A percentile compares a stretch with the other conserved stretches of the same genome.
phyloP scores from a whole-genome alignment of 148 eudicot genomes.

The Agrostemma githago region DNA sequence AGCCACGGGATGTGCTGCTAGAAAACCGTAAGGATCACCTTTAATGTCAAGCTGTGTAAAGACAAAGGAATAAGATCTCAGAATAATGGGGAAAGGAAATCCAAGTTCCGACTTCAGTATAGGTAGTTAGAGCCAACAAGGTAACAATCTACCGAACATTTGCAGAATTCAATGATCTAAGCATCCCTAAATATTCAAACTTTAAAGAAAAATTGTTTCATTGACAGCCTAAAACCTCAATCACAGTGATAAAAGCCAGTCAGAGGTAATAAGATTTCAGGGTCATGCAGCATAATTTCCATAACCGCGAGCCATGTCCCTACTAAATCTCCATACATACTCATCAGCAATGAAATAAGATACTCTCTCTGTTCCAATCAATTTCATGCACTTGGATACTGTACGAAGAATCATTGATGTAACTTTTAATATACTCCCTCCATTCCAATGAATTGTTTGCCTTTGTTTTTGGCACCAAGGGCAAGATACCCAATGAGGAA shows the following conservation, averaged over 20 bases:
- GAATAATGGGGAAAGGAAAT: background rate
- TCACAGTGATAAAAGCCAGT: background rate
- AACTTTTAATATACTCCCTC: too few species aligned
- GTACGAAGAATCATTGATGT: too few species aligned
- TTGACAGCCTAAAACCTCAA: background rate
- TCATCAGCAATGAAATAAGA: too few species aligned
- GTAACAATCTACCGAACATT: background rate
- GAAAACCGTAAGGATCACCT: conserved; percentile 73
- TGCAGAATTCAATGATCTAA: background rate
- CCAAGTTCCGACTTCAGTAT: background rate
- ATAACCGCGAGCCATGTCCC: too few species aligned
- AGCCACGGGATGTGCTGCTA: conserved; percentile 74
- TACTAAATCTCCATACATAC: too few species aligned
- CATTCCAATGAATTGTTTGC: too few species aligned
- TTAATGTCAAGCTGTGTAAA: conserved; percentile 66
- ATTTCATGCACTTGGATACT: too few species aligned
- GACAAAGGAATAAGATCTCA: background rate
- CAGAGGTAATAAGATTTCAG: background rate
- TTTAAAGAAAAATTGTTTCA: too few species aligned
- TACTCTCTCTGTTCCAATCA: too few species aligned
- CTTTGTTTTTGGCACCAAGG: too few species aligned
- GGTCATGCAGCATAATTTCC: too few species aligned
- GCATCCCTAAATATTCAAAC: background rate
- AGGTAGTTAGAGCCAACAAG: background rate
- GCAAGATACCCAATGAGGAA: too few species aligned